Evolutionary conservation across 441 rosid species (phyloP).

Genomic region (Populus trichocarpa): DNA sequence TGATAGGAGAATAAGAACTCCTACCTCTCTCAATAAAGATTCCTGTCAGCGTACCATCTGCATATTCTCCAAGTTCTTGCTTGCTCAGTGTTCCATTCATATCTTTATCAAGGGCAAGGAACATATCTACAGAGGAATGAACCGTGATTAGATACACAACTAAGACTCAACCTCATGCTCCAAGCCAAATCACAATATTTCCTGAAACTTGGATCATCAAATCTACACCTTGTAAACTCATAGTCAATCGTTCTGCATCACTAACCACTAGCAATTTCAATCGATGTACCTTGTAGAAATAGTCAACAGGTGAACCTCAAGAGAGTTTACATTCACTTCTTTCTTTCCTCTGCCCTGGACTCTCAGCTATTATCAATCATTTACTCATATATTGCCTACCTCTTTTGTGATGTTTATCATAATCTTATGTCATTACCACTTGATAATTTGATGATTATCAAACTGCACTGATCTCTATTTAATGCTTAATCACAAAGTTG

Average conservation of each 20-base stretch:
- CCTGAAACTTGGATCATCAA: neutral
- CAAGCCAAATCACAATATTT: conserved; percentile 3
- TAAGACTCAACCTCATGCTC: neutral
- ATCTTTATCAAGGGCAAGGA: conserved; percentile 93
- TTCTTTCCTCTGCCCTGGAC: neutral
- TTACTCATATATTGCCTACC: neutral
- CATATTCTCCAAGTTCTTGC: conserved; percentile 95
- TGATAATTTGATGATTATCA: neutral
- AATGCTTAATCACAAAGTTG: neutral
- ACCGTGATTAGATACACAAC: neutral
- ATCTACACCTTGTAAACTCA: neutral
- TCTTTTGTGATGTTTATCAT: neutral
- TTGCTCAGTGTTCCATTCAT: conserved; percentile 88
- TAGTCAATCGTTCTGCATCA: neutral
- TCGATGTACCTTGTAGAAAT: neutral
- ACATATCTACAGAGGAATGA: conserved; percentile 62
- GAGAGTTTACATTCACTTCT: neutral
- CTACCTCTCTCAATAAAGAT: conserved; percentile 95
- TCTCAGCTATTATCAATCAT: neutral
- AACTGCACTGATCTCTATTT: neutral
- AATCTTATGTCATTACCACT: neutral
- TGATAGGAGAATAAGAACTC: neutral
- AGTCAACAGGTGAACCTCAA: neutral
- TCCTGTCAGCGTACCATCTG: conserved; percentile 92
- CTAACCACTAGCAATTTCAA: neutral